Conservation (phyloP, 768 basidiomycete genomes). For the Lentinula lateritia region DNA sequence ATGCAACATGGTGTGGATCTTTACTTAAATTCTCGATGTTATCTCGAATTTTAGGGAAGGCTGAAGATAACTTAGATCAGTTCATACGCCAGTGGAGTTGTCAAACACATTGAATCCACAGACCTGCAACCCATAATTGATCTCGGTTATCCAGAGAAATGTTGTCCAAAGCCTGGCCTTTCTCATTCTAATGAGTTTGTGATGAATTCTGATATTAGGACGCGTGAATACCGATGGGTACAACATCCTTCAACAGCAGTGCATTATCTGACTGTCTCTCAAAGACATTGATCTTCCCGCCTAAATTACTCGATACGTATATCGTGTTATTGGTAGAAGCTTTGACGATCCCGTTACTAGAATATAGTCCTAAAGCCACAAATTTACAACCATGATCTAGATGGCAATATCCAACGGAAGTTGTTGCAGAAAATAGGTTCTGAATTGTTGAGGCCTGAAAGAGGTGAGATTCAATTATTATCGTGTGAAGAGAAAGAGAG, state of each 20-base stretch:
- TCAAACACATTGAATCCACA: constrained; percentile 1
- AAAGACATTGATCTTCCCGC: constrained; percentile 44
- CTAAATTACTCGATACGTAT: constrained; percentile 47
- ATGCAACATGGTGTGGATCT: constrained; percentile 32
- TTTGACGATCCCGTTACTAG: constrained; percentile 58
- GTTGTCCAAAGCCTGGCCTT: constrained; percentile 56
- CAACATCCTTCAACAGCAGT: constrained; percentile 46
- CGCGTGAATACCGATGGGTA: constrained; percentile 42
- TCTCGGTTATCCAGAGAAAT: constrained; percentile 54
- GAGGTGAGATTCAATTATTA: neutral
- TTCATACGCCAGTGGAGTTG: neutral
- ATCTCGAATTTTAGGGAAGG: constrained; percentile 35
- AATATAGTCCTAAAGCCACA: constrained; percentile 42
- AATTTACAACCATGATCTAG: constrained; percentile 54
- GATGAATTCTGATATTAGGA: neutral
- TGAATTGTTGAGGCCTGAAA: constrained; percentile 12
- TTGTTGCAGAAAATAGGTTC: constrained; percentile 26
- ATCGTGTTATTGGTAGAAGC: constrained; percentile 42
- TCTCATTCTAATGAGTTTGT: neutral
- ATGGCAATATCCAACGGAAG: constrained; percentile 64
- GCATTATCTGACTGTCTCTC: constrained; percentile 56
- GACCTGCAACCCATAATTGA: constrained; percentile 59
- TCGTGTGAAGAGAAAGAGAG: too few relatives aligned
- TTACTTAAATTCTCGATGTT: constrained; percentile 34
- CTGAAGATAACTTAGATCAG: constrained; percentile 18